Percentiles rank a stretch among this genome's conserved stretches.
These are phyloP conservation scores for Aspergillus steynii DNA, from an alignment of 495 filamentous ascomycete genomes.

Conservation along the genomic window DNA sequence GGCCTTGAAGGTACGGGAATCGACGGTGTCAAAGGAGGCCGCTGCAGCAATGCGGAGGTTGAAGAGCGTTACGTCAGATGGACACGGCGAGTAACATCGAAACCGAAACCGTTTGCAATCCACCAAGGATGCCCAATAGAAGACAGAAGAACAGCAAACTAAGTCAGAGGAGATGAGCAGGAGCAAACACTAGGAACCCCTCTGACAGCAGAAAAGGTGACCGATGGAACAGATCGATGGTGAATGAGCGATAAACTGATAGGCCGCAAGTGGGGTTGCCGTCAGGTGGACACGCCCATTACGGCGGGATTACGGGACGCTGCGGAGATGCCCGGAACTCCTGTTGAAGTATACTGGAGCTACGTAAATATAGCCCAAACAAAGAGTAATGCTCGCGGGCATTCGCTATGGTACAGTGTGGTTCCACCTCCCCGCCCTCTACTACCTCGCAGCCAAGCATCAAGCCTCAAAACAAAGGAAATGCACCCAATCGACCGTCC, in stretches of 20 bases:
- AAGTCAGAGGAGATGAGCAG: background rate
- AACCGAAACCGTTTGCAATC: background rate
- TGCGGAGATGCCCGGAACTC: background rate
- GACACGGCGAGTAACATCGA: background rate
- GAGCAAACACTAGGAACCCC: background rate
- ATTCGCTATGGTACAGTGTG: slow-evolving; percentile 25
- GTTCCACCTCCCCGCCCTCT: slow-evolving; percentile 1
- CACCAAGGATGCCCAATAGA: background rate
- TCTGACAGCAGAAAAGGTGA: slow-evolving; percentile 23
- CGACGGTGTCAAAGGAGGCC: background rate
- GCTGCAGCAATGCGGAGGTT: slow-evolving; percentile 11
- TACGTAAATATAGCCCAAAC: too few species aligned
- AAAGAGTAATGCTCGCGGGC: slow-evolving; percentile 6
- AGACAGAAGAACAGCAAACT: background rate
- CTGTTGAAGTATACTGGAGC: background rate
- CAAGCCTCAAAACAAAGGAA: slow-evolving; percentile 1
- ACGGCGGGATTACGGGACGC: background rate
- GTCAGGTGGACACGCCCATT: slow-evolving; percentile 21
- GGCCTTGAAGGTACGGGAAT: too few species aligned
- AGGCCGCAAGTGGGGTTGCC: slow-evolving; percentile 23
- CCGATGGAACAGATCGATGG: slow-evolving; percentile 21
- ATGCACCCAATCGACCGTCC: background rate
- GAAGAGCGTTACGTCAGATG: slow-evolving; percentile 1
- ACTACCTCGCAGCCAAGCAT: background rate
- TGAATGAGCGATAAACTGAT: slow-evolving; percentile 19